Conservation (phyloP, 176 grass and related monocot species). For the Puya raimondii region DNA sequence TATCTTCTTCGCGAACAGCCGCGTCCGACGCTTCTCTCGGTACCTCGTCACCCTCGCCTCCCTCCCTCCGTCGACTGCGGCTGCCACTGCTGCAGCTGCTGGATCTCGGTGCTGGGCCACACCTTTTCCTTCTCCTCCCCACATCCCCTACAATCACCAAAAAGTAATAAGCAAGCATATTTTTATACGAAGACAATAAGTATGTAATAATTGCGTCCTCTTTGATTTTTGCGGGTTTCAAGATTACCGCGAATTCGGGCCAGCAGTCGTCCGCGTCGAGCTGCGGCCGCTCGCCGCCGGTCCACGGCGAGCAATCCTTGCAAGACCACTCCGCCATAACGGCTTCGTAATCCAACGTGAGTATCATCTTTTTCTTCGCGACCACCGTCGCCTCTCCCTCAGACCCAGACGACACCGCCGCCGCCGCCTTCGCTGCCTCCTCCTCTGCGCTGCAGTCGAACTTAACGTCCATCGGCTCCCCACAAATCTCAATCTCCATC, state of each 20-base stretch:
- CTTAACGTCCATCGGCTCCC: slow-evolving; percentile 2
- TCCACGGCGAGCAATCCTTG: slow-evolving; percentile 60
- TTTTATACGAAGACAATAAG: not conserved
- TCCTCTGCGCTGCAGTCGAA: not conserved
- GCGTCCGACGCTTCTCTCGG: slow-evolving; percentile 84
- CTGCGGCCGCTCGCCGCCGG: slow-evolving; percentile 51
- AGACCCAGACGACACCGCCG: not conserved
- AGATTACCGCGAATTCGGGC: slow-evolving; percentile 53
- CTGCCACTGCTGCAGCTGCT: slow-evolving; percentile 5
- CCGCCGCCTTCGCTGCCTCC: slow-evolving; percentile 2
- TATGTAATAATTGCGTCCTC: not conserved
- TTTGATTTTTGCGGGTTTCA: no score
- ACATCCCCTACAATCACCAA: slow-evolving; percentile 3
- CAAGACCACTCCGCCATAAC: slow-evolving; percentile 61
- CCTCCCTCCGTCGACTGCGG: slow-evolving; percentile 47
- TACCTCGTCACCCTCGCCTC: slow-evolving; percentile 92
- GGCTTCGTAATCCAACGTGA: slow-evolving; percentile 78
- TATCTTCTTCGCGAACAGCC: slow-evolving; percentile 97
- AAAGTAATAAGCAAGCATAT: not conserved
- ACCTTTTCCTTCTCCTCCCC: slow-evolving; percentile 7
- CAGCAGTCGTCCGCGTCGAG: slow-evolving; percentile 34
- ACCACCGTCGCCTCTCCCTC: slow-evolving; percentile 9
- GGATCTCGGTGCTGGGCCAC: not conserved
- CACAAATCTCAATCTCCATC: slow-evolving; percentile 12
- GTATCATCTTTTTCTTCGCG: slow-evolving; percentile 40